Base-by-base conservation (phyloP, 2,329 filamentous ascomycete genomes). In the Rhynchosporium agropyri region DNA sequence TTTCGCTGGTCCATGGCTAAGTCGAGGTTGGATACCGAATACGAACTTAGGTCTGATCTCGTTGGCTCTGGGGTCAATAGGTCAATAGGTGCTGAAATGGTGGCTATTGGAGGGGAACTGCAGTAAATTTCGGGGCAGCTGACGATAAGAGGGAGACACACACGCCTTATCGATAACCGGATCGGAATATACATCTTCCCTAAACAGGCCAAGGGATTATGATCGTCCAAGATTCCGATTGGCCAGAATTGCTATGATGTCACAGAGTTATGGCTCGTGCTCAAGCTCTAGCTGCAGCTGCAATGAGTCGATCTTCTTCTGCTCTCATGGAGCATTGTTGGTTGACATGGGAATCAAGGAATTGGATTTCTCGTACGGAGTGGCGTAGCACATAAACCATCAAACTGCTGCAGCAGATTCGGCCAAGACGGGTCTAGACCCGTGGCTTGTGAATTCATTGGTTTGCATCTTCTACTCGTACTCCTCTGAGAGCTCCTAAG, bases 1-100 rank as follows among this genome's bases (percentile, higher is more conserved):
- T 74, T 73, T 66, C 73, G 67, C 62, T 73, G 67, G 29, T 74
- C 72, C 72, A 73, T 75, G 60, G 48, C 49, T 56, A 12, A 36
- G 13, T 6, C 12, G 3, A 31, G n/a, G 31, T 28, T 46, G n/a
- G 29, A 31, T 13, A 15, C 40, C 54, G 51, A 54, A 48, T 33
- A 49, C 26, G 28, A 43, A 4, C 4, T 43, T n/a, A 9, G n/a
- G n/a, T 46, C n/a, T 26, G 2, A n/a, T 46, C 12, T 60, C 12
- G 13, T 53, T 49, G 15, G 42, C 43, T 38, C 38, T 29, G 31
- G n/a, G 33, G 48, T 28, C 53, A 33, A 49, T 28, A 46, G 33
- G 5, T 5, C 33, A 36, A 5, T 10, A 36, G 9, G 33, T 10
- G 9, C 33, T 36, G 33, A 36, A 36, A 36, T 5, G 5, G 0